Base-by-base conservation (phyloP, 257 asterid species). In the Thymus mandschuricus region DNA sequence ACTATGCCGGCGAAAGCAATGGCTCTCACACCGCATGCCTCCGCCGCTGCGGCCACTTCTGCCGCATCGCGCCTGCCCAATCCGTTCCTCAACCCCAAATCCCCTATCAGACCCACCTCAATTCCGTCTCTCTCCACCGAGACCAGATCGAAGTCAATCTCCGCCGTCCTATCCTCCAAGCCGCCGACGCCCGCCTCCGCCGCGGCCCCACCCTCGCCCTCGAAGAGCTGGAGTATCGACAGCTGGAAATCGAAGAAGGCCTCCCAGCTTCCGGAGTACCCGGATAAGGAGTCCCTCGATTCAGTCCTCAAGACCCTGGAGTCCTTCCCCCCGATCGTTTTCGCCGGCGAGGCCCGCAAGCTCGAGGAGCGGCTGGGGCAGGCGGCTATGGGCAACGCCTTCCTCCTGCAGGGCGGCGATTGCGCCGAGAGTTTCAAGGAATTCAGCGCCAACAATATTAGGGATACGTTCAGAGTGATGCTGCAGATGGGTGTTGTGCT, bases 371-470 rank as follows among this genome's bases (percentile, higher is more conserved):
- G 77, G 73, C 76, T 90, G 38, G 89, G 86, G 0, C 90, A 85
- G 78, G 97, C 96, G 58, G 96, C 97, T 56, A 60, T 85, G 2
- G 96, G 97, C 1, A 77, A 90, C 50, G 89, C 97, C 8, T 90
- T 88, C 45, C 76, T 90, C 10, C 76, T 90, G 81, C 91, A 85
- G 75, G 97, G 97, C 1, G 97, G 97, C 21, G 97, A 90, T 68
- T 90, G 97, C 73, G 97, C 96, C 3, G 97, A 90, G 85, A 90
- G 97, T 68, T 90, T 90, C 77, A 88, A 88, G 46, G 97, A 90
- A 65, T 88, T 88, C 78, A 85, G 81, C 76, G 97, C 93, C 10
- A 90, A 90, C 60, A 88, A 88, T 64, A 90, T 88, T 63, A 82
- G 97, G 79, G 97, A 90, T 56, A 86, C 96, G 8, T 88, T 90